These are phyloP conservation scores for Eucommia ulmoides DNA, from an alignment of 257 asterid species.

Conservation along the genomic window DNA sequence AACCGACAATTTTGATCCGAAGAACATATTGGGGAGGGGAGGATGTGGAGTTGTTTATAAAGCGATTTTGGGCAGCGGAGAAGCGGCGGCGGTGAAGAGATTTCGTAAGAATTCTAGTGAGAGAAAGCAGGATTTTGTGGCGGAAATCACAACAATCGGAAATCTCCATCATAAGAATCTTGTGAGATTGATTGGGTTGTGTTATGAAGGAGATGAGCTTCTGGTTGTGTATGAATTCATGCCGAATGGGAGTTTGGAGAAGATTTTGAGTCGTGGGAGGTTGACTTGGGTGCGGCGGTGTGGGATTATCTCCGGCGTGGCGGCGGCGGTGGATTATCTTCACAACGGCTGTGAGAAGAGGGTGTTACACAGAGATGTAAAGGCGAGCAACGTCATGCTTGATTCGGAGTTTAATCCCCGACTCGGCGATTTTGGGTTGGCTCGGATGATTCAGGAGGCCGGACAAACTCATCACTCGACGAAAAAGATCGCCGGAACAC, in stretches of 20 bases:
- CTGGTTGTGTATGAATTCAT: conserved; percentile 13
- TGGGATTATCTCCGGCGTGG: not conserved
- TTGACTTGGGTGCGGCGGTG: conserved; percentile 9
- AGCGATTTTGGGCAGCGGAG: conserved; percentile 3
- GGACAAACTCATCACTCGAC: conserved; percentile 13
- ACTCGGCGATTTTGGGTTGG: conserved; percentile 10
- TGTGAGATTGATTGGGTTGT: conserved; percentile 11
- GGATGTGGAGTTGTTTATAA: conserved; percentile 13
- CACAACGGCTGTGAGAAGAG: conserved; percentile 13
- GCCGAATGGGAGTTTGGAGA: conserved; percentile 16
- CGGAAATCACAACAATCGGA: conserved; percentile 15
- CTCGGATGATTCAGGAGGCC: conserved; percentile 3
- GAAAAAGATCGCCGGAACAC: conserved; percentile 13
- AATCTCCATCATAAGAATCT: conserved; percentile 12
- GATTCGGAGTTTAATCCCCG: conserved; percentile 11
- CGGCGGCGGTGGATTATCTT: conserved; percentile 14
- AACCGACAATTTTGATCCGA: conserved; percentile 4
- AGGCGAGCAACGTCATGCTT: conserved; percentile 13
- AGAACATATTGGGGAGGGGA: conserved; percentile 12
- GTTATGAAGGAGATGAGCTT: conserved; percentile 8
- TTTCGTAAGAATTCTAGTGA: conserved; percentile 5
- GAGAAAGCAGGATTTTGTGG: conserved; percentile 9
- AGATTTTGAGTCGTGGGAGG: not conserved
- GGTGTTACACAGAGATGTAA: conserved; percentile 11
- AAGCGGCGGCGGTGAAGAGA: conserved; percentile 12